Conservation (phyloP, 306 rosid species). For the Lathyrus sativus region DNA sequence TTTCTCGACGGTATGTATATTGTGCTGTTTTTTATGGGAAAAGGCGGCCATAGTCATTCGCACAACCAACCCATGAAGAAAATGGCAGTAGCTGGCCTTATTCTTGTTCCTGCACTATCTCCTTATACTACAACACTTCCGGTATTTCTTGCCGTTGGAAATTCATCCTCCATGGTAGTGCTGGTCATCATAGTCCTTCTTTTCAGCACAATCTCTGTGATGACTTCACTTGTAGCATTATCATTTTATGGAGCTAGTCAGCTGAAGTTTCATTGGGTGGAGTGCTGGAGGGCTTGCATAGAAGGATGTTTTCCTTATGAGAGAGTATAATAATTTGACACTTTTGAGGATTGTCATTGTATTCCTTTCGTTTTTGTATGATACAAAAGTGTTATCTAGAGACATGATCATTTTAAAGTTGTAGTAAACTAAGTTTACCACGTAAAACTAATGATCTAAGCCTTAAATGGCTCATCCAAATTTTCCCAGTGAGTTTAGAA, state of each 20-base stretch:
- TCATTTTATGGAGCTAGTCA: slow-evolving; percentile 95
- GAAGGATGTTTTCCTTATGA: slow-evolving; percentile 65
- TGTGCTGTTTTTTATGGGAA: slow-evolving; percentile 69
- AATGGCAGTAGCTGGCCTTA: slow-evolving; percentile 99
- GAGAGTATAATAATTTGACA: too few species aligned
- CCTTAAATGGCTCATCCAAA: too few species aligned
- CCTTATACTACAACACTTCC: slow-evolving; percentile 99
- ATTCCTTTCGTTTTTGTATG: too few species aligned
- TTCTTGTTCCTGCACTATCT: slow-evolving; percentile 93
- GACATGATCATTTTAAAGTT: too few species aligned
- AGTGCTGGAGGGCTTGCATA: slow-evolving; percentile 72
- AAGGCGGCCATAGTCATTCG: slow-evolving; percentile 92
- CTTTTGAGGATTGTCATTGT: too few species aligned
- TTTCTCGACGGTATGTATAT: slow-evolving; percentile 85
- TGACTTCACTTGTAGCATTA: slow-evolving; percentile 92
- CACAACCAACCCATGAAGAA: slow-evolving; percentile 97
- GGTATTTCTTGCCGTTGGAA: too few species aligned
- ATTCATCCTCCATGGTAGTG: slow-evolving; percentile 96
- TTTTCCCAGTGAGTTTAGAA: too few species aligned
- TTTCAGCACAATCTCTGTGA: slow-evolving; percentile 90
- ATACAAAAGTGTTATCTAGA: too few species aligned
- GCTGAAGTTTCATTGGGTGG: slow-evolving; percentile 97
- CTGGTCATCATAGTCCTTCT: slow-evolving; percentile 88
- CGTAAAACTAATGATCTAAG: too few species aligned
- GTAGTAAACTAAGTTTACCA: too few species aligned